Evolutionary conservation across 208 protist species (phyloP).

Genomic region (Wallacemonas collosoma): DNA sequence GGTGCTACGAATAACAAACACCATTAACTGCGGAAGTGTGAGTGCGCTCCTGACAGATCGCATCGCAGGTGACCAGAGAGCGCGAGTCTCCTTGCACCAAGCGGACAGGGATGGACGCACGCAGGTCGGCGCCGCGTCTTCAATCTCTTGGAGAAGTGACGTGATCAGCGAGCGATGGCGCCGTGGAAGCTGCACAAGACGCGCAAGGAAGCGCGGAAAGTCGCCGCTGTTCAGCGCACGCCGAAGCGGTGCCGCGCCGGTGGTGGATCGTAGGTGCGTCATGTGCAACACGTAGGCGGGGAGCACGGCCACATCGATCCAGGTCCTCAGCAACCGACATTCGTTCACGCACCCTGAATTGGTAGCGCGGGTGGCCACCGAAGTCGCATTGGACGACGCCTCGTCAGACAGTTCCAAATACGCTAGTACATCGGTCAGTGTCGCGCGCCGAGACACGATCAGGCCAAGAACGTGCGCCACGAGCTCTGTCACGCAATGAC

Average conservation of each 20-base stretch:
- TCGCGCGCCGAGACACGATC: not conserved
- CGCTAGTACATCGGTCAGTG: not conserved
- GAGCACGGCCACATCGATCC: not conserved
- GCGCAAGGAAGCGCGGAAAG: not conserved
- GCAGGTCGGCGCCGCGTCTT: not conserved
- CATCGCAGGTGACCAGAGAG: not conserved
- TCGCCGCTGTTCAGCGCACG: not conserved
- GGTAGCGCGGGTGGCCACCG: too few species aligned
- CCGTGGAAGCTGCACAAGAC: constrained; percentile 1
- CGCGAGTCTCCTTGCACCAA: not conserved
- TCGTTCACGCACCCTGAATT: not conserved
- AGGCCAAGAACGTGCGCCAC: not conserved
- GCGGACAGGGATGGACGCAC: not conserved
- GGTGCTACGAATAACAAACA: not conserved
- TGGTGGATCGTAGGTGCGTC: not conserved
- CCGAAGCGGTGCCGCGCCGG: not conserved
- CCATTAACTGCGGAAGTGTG: not conserved
- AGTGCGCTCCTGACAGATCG: not conserved
- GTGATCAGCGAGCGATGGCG: not conserved
- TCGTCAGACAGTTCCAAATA: not conserved
- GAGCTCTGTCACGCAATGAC: not conserved
- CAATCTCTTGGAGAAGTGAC: not conserved
- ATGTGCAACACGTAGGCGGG: not conserved
- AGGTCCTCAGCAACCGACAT: not conserved
- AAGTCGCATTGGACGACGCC: not conserved